These are phyloP conservation scores for Cutaneotrichosporon mucoides DNA, from an alignment of 1,284 basidiomycete genomes.

Conservation along the genomic window DNA sequence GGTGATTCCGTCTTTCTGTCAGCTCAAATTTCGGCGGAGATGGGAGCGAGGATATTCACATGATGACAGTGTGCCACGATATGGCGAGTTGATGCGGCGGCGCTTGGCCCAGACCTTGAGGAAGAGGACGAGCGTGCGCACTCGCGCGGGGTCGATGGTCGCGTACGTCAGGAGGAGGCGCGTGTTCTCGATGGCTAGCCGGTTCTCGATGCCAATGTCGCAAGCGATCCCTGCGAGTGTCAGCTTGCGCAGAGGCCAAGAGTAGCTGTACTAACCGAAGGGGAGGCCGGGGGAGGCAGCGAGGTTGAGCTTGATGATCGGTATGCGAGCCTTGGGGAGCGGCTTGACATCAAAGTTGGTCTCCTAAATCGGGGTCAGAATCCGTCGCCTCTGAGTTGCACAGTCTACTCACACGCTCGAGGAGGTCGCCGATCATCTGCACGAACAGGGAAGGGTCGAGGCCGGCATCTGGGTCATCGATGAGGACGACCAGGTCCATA, in stretches of 20 bases:
- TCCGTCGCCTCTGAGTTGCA: background rate
- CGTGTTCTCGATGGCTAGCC: conserved; percentile 94
- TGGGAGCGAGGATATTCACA: conserved; percentile 49
- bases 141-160: conserved; percentile 89
- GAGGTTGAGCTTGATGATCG: conserved; percentile 94
- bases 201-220: conserved; percentile 98
- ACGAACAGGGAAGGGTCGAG: conserved; percentile 83
- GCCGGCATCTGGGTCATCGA: conserved; percentile 66
- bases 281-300: conserved; percentile 85
- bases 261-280: conserved; percentile 63
- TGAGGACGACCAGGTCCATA: conserved; percentile 97
- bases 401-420: conserved; percentile 68
- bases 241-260: background rate
- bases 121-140: conserved; percentile 91
- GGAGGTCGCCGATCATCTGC: conserved; percentile 85
- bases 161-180: conserved; percentile 94
- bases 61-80: conserved; percentile 91
- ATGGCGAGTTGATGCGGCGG: conserved; percentile 96
- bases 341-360: conserved; percentile 94
- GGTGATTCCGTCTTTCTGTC: conserved; percentile 72
- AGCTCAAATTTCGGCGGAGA: background rate
- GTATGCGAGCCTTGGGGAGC: conserved; percentile 92
- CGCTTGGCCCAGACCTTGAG: conserved; percentile 99
- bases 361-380: conserved; percentile 55
- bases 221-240: conserved; percentile 63